Percentiles rank a stretch among this genome's conserved stretches.
Evolutionary conservation across 1,284 basidiomycete genomes (phyloP).

Genomic region (Erythrobasidium hasegawianum): DNA sequence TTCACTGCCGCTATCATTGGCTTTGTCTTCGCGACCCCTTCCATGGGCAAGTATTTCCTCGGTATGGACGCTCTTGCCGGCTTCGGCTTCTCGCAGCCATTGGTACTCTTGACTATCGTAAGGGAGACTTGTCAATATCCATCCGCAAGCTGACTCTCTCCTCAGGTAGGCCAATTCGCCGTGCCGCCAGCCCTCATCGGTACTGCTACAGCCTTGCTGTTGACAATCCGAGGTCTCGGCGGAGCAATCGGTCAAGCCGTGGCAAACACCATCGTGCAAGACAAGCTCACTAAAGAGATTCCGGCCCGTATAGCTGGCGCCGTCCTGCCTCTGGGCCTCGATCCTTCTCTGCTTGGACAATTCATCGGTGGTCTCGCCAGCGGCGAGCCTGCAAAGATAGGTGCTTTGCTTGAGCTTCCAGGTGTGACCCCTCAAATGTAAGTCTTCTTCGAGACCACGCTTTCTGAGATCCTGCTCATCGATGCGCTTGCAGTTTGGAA

Average conservation of each 20-base stretch:
- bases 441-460: neutral
- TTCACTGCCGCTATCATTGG: conserved; percentile 13
- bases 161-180: no score
- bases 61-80: conserved; percentile 20
- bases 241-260: conserved; percentile 10
- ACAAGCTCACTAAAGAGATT: conserved; percentile 3
- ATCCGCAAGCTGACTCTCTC: no score
- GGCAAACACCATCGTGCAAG: conserved; percentile 10
- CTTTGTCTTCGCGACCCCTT: neutral
- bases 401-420: conserved; percentile 19
- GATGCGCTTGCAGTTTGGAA: no score
- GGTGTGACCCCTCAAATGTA: conserved; percentile 14
- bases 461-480: neutral
- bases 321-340: conserved; percentile 1
- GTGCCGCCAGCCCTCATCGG: conserved; percentile 9
- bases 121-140: conserved; percentile 4
- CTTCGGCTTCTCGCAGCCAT: conserved; percentile 15
- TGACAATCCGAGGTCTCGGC: conserved; percentile 11
- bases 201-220: conserved; percentile 8
- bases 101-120: conserved; percentile 16
- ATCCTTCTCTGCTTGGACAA: conserved; percentile 12
- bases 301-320: conserved; percentile 1
- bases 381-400: conserved; percentile 6
- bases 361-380: conserved; percentile 22
- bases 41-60: neutral